Base-by-base conservation (phyloP, 2,329 filamentous ascomycete genomes). In the Aspergillus arachidicola region DNA sequence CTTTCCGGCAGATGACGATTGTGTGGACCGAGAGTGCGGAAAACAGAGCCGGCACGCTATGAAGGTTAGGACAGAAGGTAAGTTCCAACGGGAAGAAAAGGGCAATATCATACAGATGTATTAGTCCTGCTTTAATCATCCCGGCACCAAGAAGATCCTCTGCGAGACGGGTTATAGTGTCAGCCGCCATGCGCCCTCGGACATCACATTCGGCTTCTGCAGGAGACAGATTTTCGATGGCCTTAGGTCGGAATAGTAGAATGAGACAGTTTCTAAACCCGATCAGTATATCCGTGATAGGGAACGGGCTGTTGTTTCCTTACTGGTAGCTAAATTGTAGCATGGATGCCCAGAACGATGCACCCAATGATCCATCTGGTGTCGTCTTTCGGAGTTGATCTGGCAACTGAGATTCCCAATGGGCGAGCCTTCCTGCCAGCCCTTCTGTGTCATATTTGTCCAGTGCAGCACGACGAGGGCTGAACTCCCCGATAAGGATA, bases 11-110 rank as follows among this genome's bases (percentile, higher is more conserved):
- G 26, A 73, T 72, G 38, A 68, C 66, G 34, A 73, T 62, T 4
- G 69, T 68, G 43, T 72, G 70, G 48, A 73, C 68, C 1, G 68
- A 69, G n/a, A 72, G 66, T 19, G 71, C 68, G 10, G 63, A 64
- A 48, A 71, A 71, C 6, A 70, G 50, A 9, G 69, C 64, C 3
- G 67, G 71, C 19, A 71, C 66, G 6, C 56, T 58, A 23, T 11
- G 4, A 6, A 7, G 14, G 16, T 46, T 45, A 11, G 28, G 10
- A 21, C 4, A 2, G 4, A 12, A 4, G 26, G 48, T 4, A 3
- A 19, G 14, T 23, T 12, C 1, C 9, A 4, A 9, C 23, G 4
- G 2, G 4, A 9, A 23, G 6, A 14, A 14, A 34, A 6, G 41
- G 5, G 3, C 0, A 46, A 6, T 1, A 5, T 30, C 56, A 11